phyloP scores from a whole-genome alignment of 2,329 filamentous ascomycete species.

The Trichoderma cornu-damae region DNA sequence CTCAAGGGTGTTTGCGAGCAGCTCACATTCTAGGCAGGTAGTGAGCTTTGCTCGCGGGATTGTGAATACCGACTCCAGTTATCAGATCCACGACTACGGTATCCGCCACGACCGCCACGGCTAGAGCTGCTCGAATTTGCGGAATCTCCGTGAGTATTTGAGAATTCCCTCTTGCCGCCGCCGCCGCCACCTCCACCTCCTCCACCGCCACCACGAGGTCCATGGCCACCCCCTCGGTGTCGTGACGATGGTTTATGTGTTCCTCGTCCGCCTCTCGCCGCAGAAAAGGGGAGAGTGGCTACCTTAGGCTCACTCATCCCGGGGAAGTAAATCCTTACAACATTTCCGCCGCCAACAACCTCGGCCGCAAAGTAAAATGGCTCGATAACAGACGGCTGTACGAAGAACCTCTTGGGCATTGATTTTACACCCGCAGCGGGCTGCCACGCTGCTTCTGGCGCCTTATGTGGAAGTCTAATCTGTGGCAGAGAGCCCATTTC shows the following conservation, averaged over 20 bases:
- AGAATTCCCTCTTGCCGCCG: slow-evolving; percentile 32
- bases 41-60: slow-evolving; percentile 15
- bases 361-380: slow-evolving; percentile 33
- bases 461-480: slow-evolving; percentile 60
- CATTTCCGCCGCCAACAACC: slow-evolving; percentile 32
- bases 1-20: not conserved
- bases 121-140: slow-evolving; percentile 18
- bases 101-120: slow-evolving; percentile 38
- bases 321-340: slow-evolving; percentile 40
- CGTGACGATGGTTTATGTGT: slow-evolving; percentile 27
- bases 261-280: slow-evolving; percentile 31
- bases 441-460: slow-evolving; percentile 59
- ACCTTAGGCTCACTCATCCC: slow-evolving; percentile 38
- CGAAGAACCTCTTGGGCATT: slow-evolving; percentile 47
- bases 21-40: slow-evolving; percentile 10
- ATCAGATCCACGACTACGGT: slow-evolving; percentile 38
- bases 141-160: slow-evolving; percentile 27
- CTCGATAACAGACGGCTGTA: slow-evolving; percentile 36
- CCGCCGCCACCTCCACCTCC: slow-evolving; percentile 19
- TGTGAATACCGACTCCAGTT: slow-evolving; percentile 37
- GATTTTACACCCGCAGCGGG: slow-evolving; percentile 52
- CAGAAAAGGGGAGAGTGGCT: slow-evolving; percentile 36
- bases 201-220: slow-evolving; percentile 26
- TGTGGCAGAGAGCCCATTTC: slow-evolving; percentile 73
- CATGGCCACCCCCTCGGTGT: slow-evolving; percentile 29